Evolutionary conservation across 305 asterid species (phyloP), one percentile per base, ranked within the genome.

Genomic region (Nicotiana rustica): DNA sequence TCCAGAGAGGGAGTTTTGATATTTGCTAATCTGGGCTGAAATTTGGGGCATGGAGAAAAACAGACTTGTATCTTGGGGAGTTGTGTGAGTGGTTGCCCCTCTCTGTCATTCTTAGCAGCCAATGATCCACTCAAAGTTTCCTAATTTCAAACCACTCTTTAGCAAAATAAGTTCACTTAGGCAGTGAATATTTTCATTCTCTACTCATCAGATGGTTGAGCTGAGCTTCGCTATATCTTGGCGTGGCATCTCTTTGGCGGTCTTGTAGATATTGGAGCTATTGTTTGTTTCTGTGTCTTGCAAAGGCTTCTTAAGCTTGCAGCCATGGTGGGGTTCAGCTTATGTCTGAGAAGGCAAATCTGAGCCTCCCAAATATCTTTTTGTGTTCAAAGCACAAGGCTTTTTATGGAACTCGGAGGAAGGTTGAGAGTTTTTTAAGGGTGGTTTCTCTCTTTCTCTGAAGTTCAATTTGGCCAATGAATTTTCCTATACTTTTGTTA

Each of bases 361-460:
- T 55, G 80, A 76, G 66, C 80, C 67, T 10, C 31, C 59, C 80
- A 55, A 55, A 0, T 29, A 76, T 70, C 10, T 44, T 10, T 25
- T 17, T 75, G 2, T 75, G 80, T 17, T 55, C 49, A 55, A 41
- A n/a, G 19, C 17, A 52, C 18, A 49, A 15, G 52, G 80, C 31
- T 9, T 7, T 47, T 21, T 25, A 10, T 49, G 15, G 47, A 75
- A 75, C 65, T 52, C 25, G 79, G 79, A 75, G 65, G 29, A 75
- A 75, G 64, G 44, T 52, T 7, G 44, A 52, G 47, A 52, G 29
- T 52, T 52, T 49, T 25, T 2, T 14, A 21, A 49, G 44, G 44
- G 79, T 25, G 65, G 65, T 52, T 75, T 25, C 36, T n/a, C 44
- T 75, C 79, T 73, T 49, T 75, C 79, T 75, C 64, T 49, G 0